Percentiles rank a stretch among this genome's conserved stretches.
These are phyloP conservation scores for Russula lepida DNA, from an alignment of 768 basidiomycete genomes.

Conservation along the genomic window DNA sequence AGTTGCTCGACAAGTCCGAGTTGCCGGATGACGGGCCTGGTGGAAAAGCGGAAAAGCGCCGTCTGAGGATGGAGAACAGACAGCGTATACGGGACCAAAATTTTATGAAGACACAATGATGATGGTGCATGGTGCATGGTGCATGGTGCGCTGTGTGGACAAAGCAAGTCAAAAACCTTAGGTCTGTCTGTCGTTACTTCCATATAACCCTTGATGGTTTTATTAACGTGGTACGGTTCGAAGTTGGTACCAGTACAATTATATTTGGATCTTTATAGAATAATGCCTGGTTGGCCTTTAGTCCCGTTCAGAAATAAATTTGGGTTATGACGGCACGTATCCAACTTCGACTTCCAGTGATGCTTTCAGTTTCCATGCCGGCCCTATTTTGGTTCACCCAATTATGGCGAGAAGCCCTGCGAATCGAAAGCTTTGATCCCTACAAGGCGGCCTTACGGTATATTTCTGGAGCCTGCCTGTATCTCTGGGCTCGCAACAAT, in stretches of 20 bases:
- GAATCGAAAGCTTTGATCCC: neutral
- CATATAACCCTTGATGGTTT: neutral
- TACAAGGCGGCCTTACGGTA: neutral
- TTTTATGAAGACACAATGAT: slow-evolving; percentile 73
- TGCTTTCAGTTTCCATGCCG: neutral
- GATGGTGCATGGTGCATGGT: neutral
- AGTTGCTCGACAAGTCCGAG: slow-evolving; percentile 46
- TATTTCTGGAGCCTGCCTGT: neutral
- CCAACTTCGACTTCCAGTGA: neutral
- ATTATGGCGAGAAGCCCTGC: neutral
- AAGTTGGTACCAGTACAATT: neutral
- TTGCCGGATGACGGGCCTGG: slow-evolving; percentile 67
- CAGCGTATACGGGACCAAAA: slow-evolving; percentile 74
- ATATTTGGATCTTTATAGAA: neutral
- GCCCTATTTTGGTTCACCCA: neutral
- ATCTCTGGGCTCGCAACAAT: neutral
- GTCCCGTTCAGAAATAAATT: neutral
- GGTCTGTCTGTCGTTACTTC: neutral
- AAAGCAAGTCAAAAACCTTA: neutral
- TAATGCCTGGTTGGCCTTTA: neutral
- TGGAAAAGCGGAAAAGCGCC: slow-evolving; percentile 46
- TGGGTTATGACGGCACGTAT: neutral
- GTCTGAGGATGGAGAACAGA: slow-evolving; percentile 52
- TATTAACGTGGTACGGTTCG: neutral
- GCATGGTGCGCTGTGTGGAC: neutral